Percentiles rank a stretch among this genome's conserved stretches.
These are phyloP conservation scores for Colletotrichum camelliae DNA, from an alignment of 2,329 filamentous ascomycete species.

Conservation along the genomic window DNA sequence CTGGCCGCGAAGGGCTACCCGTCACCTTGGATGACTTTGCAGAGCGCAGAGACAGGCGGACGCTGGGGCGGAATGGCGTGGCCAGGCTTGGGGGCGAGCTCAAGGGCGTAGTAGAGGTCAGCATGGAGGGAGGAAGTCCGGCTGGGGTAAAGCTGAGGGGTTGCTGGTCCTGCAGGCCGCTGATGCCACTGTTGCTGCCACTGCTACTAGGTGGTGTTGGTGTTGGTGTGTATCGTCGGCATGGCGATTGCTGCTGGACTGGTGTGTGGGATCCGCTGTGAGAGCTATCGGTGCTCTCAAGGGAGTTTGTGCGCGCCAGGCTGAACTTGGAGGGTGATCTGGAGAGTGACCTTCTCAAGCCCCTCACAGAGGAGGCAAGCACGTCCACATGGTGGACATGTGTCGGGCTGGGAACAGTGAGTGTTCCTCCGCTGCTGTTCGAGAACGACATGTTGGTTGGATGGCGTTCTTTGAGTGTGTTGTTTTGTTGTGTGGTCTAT, in stretches of 20 bases:
- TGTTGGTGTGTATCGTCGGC: slow-evolving; percentile 40
- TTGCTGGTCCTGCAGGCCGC: slow-evolving; percentile 33
- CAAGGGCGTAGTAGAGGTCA: slow-evolving; percentile 33
- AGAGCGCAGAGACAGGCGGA: slow-evolving; percentile 70
- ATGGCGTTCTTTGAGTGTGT: neutral
- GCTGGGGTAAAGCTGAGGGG: slow-evolving; percentile 33
- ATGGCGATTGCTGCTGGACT: slow-evolving; percentile 44
- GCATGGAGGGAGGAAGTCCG: slow-evolving; percentile 27
- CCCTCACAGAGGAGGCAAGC: slow-evolving; percentile 75
- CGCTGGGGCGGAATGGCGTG: slow-evolving; percentile 69
- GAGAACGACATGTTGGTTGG: slow-evolving; percentile 61
- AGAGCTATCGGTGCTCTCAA: slow-evolving; percentile 51
- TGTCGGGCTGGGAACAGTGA: slow-evolving; percentile 87
- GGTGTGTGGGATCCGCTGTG: slow-evolving; percentile 30
- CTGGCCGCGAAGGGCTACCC: slow-evolving; percentile 56
- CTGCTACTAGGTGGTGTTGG: slow-evolving; percentile 18
- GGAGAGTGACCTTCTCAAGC: slow-evolving; percentile 85
- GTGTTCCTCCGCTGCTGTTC: slow-evolving; percentile 71
- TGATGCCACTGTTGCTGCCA: slow-evolving; percentile 37
- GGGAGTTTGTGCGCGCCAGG: slow-evolving; percentile 56
- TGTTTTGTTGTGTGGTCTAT: neutral
- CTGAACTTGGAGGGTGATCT: slow-evolving; percentile 92
- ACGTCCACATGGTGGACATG: slow-evolving; percentile 83
- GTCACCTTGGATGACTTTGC: slow-evolving; percentile 64
- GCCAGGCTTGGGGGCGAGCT: slow-evolving; percentile 52